Evolutionary conservation across 1,139 yeast genomes (phyloP).

Genomic region (Pneumocystis canis): DNA sequence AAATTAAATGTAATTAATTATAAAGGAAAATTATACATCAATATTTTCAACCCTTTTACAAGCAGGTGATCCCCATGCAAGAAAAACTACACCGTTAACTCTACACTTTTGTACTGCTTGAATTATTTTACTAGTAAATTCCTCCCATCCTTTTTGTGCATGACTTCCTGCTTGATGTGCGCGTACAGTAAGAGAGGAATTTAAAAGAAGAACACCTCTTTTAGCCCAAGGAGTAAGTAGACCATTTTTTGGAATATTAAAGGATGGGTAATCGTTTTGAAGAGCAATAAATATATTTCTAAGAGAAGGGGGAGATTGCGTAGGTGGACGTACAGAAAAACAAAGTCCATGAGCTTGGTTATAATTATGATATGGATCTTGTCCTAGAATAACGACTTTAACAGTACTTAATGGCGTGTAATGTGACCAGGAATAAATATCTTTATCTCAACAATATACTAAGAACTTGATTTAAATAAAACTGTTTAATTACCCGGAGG

Average conservation of each 20-base stretch:
- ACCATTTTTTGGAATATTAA: constrained; percentile 24
- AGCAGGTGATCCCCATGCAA: constrained; percentile 96
- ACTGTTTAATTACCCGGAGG: constrained; percentile 39
- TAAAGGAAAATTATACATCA: constrained; percentile 17
- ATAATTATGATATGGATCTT: constrained; percentile 86
- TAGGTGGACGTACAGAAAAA: constrained; percentile 74
- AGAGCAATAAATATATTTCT: constrained; percentile 75
- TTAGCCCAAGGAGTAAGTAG: constrained; percentile 59
- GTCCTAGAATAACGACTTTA: constrained; percentile 75
- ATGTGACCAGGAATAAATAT: constrained; percentile 88
- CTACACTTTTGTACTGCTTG: constrained; percentile 33
- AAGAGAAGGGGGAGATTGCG: constrained; percentile 79
- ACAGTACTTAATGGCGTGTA: constrained; percentile 64
- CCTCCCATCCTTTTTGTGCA: constrained; percentile 85
- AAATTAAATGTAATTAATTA: constrained; percentile 14
- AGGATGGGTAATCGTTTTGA: constrained; percentile 56
- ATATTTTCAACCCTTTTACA: constrained; percentile 46
- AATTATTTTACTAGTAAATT: constrained; percentile 62
- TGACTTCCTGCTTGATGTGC: constrained; percentile 93
- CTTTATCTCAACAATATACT: constrained; percentile 21
- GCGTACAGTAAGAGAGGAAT: constrained; percentile 79
- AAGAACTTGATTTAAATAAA: background rate
- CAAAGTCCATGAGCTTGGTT: constrained; percentile 97
- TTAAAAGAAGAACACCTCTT: constrained; percentile 76
- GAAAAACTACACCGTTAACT: constrained; percentile 47